Evolutionary conservation across 495 filamentous ascomycete genomes (phyloP).

Genomic region (Talaromyces stipitatus): DNA sequence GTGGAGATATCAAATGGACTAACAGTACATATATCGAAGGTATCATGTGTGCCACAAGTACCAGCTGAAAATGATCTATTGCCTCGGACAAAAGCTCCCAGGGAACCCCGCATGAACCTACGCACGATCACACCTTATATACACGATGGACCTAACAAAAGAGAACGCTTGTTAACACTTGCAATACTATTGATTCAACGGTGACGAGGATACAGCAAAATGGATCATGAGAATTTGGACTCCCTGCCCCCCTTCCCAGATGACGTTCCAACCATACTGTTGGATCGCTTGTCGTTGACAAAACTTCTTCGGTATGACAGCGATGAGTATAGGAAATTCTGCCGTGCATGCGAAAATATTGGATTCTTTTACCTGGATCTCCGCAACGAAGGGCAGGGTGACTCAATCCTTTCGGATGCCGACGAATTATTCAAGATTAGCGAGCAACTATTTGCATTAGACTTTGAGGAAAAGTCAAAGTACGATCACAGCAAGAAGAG

Average conservation of each 20-base stretch:
- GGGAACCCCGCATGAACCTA: neutral
- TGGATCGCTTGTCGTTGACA: slow-evolving; percentile 44
- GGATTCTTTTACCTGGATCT: slow-evolving; percentile 62
- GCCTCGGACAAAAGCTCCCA: neutral
- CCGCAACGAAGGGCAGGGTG: slow-evolving; percentile 25
- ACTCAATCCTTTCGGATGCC: slow-evolving; percentile 33
- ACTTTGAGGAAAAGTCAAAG: slow-evolving; percentile 43
- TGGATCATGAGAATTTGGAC: slow-evolving; percentile 13
- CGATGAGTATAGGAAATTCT: slow-evolving; percentile 36
- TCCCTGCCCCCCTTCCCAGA: slow-evolving; percentile 45
- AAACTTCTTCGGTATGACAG: slow-evolving; percentile 37
- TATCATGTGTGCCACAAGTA: too few relatives aligned
- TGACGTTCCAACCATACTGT: slow-evolving; percentile 45
- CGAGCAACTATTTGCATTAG: slow-evolving; percentile 39
- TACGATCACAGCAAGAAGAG: slow-evolving; percentile 39
- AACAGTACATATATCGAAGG: neutral
- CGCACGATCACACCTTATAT: neutral
- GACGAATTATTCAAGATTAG: slow-evolving; percentile 39
- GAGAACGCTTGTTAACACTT: neutral
- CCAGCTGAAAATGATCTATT: neutral
- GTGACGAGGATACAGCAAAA: neutral
- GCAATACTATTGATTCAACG: neutral
- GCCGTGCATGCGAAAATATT: slow-evolving; percentile 41
- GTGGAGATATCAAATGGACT: neutral
- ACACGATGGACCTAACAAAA: neutral